A percentile compares a stretch with the other conserved stretches of the same genome.
Evolutionary conservation across 2,329 filamentous ascomycete species (phyloP).

Genomic region (Penicillium sp.): DNA sequence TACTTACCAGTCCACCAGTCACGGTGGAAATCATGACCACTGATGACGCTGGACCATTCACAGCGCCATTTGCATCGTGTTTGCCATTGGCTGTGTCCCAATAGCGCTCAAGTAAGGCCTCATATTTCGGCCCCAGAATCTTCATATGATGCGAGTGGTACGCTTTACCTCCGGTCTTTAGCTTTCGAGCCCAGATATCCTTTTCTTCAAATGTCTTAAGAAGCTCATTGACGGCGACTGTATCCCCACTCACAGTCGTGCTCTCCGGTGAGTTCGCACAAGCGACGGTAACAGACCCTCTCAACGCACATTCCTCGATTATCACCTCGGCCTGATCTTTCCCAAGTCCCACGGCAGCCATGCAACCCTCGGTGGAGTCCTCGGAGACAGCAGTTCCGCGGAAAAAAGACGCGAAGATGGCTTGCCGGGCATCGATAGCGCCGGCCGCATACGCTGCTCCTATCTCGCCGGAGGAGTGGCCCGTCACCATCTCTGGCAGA

Average conservation of each 20-base stretch:
- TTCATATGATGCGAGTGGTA: slow-evolving; percentile 1
- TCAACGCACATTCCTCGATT: slow-evolving; percentile 12
- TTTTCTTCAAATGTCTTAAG: neutral
- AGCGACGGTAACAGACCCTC: neutral
- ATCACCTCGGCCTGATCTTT: slow-evolving; percentile 2
- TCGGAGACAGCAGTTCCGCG: neutral
- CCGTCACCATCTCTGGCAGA: neutral
- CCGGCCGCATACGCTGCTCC: slow-evolving; percentile 11
- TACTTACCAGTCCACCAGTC: neutral
- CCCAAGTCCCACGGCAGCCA: slow-evolving; percentile 24
- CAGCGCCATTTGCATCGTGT: neutral
- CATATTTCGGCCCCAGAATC: neutral
- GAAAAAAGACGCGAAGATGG: neutral
- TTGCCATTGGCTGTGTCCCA: neutral
- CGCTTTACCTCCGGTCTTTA: neutral
- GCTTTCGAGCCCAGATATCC: neutral
- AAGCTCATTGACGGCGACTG: neutral
- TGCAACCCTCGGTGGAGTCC: slow-evolving; percentile 8
- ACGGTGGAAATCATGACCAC: neutral
- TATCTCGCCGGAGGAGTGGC: slow-evolving; percentile 15
- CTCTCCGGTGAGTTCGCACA: neutral
- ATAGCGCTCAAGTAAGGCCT: neutral
- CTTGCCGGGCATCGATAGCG: neutral
- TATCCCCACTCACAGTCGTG: neutral
- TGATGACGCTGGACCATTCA: neutral